These are phyloP conservation scores for Mikania micrantha DNA, from an alignment of 129 eudicot species.

Conservation along the genomic window DNA sequence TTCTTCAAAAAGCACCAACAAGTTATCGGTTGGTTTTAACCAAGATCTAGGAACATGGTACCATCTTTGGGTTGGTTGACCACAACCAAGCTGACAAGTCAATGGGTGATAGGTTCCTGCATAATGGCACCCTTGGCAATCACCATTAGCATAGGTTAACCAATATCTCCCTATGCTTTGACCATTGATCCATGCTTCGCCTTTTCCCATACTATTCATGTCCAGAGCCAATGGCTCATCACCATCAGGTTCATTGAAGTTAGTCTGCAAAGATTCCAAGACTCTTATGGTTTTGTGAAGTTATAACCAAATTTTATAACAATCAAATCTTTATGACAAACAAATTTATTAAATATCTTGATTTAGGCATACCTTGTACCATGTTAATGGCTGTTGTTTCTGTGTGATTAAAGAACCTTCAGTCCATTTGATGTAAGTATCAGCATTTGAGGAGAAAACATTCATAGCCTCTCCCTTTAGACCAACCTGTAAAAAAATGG, in stretches of 20 bases:
- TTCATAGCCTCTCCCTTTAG: slow-evolving; percentile 96
- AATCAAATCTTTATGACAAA: background rate
- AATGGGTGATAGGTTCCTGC: slow-evolving; percentile 58
- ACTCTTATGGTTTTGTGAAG: slow-evolving; percentile 2
- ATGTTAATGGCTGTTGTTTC: slow-evolving; percentile 73
- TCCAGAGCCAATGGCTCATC: slow-evolving; percentile 85
- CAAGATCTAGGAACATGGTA: slow-evolving; percentile 95
- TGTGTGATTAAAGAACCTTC: slow-evolving; percentile 64
- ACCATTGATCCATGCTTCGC: slow-evolving; percentile 93
- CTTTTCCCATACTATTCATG: slow-evolving; percentile 96
- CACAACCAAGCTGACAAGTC: slow-evolving; percentile 85
- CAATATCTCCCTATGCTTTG: slow-evolving; percentile 95
- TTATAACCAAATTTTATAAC: background rate
- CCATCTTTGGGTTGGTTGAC: slow-evolving; percentile 97
- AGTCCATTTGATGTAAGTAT: slow-evolving; percentile 65
- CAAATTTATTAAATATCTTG: background rate
- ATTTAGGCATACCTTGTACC: slow-evolving; percentile 73
- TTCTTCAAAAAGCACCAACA: slow-evolving; percentile 85
- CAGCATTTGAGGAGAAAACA: slow-evolving; percentile 45
- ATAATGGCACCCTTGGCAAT: slow-evolving; percentile 73
- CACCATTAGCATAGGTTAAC: slow-evolving; percentile 64
- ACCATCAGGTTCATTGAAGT: slow-evolving; percentile 78
- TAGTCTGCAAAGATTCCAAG: slow-evolving; percentile 49
- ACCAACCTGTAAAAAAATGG: slow-evolving; percentile 52
- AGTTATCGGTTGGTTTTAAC: slow-evolving; percentile 75